phyloP scores from a whole-genome alignment of 1,284 basidiomycete species.

The Ceratobasidium sp. region DNA sequence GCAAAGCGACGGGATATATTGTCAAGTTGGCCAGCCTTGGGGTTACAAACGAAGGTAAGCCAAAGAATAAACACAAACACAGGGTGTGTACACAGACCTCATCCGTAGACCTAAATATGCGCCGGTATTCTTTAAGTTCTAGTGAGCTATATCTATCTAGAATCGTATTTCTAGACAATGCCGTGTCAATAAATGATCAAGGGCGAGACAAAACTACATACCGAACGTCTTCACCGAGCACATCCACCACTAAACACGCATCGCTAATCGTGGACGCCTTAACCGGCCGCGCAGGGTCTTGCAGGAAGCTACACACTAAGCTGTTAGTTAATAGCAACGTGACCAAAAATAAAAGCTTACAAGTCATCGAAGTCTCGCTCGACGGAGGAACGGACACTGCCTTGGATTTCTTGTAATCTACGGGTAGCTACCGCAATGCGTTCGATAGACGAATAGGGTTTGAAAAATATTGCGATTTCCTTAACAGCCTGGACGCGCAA shows the following conservation, averaged over 20 bases:
- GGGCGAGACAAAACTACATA: constrained; percentile 53
- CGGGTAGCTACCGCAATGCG: constrained; percentile 83
- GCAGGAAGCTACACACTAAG: constrained; percentile 73
- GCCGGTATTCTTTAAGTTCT: constrained; percentile 95
- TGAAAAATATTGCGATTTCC: constrained; percentile 84
- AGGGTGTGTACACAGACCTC: constrained; percentile 65
- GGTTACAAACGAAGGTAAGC: not conserved
- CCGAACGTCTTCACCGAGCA: constrained; percentile 86
- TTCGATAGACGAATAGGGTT: constrained; percentile 79
- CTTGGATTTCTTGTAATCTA: constrained; percentile 84
- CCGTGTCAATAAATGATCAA: not conserved
- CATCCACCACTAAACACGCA: constrained; percentile 87
- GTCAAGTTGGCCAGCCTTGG: constrained; percentile 89
- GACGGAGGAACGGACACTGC: constrained; percentile 79
- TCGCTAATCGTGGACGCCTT: constrained; percentile 77
- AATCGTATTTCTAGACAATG: constrained; percentile 67
- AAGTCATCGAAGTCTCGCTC: constrained; percentile 92
- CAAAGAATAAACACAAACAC: not conserved
- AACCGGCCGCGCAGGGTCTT: constrained; percentile 78
- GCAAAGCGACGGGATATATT: constrained; percentile 94
- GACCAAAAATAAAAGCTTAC: constrained; percentile 66
- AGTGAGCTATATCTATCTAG: constrained; percentile 92
- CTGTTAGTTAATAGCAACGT: not conserved
- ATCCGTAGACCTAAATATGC: constrained; percentile 92
- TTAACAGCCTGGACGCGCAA: constrained; percentile 79